Evolutionary conservation across 2,329 filamentous ascomycete species (phyloP).

Genomic region (Diaporthe citrichinensis): DNA sequence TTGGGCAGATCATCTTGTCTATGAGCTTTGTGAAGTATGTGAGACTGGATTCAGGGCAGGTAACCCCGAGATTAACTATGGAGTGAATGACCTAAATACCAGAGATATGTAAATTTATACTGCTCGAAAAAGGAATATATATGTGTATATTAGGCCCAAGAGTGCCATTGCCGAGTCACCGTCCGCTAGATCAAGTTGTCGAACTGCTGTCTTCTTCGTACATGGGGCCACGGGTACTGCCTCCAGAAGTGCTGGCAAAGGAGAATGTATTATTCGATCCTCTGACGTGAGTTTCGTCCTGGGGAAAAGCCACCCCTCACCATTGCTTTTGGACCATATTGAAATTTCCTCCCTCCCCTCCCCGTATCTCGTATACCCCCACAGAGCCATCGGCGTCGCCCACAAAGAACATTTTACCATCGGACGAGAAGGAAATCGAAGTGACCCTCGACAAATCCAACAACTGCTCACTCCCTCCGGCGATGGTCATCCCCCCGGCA

Average conservation of each 20-base stretch:
- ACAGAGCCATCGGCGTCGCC: slow-evolving; percentile 53
- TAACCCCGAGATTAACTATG: too few relatives aligned
- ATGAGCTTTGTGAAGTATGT: too few relatives aligned
- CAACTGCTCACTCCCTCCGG: slow-evolving; percentile 51
- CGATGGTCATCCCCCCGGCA: slow-evolving; percentile 40
- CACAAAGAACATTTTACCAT: slow-evolving; percentile 54
- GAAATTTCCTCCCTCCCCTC: slow-evolving; percentile 28
- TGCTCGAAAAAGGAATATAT: too few relatives aligned
- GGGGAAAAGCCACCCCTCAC: not conserved
- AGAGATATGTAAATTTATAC: too few relatives aligned
- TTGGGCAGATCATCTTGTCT: too few relatives aligned
- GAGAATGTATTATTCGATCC: too few relatives aligned
- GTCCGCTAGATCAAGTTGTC: not conserved
- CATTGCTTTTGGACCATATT: not conserved
- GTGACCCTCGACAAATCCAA: slow-evolving; percentile 53
- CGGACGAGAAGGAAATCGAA: slow-evolving; percentile 55
- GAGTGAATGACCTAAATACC: too few relatives aligned
- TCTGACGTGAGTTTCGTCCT: not conserved
- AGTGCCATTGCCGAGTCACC: not conserved
- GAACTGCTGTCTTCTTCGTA: not conserved
- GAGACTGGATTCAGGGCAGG: too few relatives aligned
- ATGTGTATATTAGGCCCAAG: too few relatives aligned
- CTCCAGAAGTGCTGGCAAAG: too few relatives aligned
- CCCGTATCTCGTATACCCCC: slow-evolving; percentile 54
- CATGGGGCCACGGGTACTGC: not conserved